Conservation (phyloP, 73 alveolate genomes). For the Paraurostyla sp. region DNA sequence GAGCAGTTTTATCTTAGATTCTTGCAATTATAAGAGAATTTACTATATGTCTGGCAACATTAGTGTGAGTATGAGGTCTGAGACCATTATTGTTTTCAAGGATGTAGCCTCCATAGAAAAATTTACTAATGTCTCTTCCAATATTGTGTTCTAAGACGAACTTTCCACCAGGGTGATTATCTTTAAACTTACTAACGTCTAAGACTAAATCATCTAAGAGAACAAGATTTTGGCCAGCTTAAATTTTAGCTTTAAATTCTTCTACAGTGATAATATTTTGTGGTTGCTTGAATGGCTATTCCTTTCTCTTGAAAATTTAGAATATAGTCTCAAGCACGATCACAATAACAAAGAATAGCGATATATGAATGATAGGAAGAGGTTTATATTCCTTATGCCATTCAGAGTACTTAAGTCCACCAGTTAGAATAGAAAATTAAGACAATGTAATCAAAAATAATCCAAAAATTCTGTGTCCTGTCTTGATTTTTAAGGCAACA, state of each 20-base stretch:
- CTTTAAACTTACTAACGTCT: background rate
- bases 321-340: constrained; percentile 1
- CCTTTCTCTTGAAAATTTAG: background rate
- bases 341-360: background rate
- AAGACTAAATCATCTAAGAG: constrained; percentile 60
- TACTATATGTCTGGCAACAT: constrained; percentile 40
- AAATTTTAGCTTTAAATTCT: background rate
- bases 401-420: background rate
- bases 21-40: constrained; percentile 36
- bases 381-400: too few relatives aligned
- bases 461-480: constrained; percentile 3
- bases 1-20: background rate
- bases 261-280: background rate
- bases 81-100: constrained; percentile 55
- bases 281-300: background rate
- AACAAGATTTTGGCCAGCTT: constrained; percentile 15
- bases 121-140: constrained; percentile 77
- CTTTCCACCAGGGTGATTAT: constrained; percentile 65
- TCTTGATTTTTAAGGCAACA: background rate
- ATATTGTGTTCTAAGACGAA: constrained; percentile 30
- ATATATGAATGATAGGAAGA: background rate
- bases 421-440: constrained; percentile 12
- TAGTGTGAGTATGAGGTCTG: constrained; percentile 24
- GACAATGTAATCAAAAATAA: background rate
- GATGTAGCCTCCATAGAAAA: constrained; percentile 81